Conservation (phyloP, 495 filamentous ascomycete genomes). For the Arthonia radiata region DNA sequence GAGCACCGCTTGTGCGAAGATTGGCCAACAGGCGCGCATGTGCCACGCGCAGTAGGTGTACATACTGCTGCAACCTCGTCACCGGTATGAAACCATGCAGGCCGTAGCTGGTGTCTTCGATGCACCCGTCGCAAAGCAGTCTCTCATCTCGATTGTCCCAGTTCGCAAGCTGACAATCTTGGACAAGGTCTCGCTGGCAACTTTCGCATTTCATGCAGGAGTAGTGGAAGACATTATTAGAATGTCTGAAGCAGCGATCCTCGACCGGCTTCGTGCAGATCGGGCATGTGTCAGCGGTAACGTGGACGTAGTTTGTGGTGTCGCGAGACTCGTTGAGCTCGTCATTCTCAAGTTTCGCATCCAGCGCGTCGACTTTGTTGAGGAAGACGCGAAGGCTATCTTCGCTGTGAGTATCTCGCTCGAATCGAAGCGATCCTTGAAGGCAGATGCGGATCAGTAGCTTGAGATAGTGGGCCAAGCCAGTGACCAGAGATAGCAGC, state of each 20-base stretch:
- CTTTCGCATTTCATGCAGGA: constrained; percentile 51
- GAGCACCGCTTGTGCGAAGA: constrained; percentile 51
- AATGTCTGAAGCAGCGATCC: constrained; percentile 58
- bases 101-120: no score
- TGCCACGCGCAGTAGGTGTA: constrained; percentile 77
- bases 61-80: constrained; percentile 73
- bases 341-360: constrained; percentile 13
- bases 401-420: constrained; percentile 49
- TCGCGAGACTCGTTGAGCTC: constrained; percentile 48
- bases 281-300: constrained; percentile 51
- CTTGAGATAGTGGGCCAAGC: constrained; percentile 93
- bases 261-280: constrained; percentile 72
- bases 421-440: constrained; percentile 75
- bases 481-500: constrained; percentile 79
- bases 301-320: constrained; percentile 32
- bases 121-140: constrained; percentile 37
- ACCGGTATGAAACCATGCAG: constrained; percentile 41
- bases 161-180: constrained; percentile 33
- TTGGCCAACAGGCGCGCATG: constrained; percentile 75
- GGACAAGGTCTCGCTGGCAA: constrained; percentile 48
- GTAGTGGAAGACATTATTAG: constrained; percentile 59
- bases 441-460: constrained; percentile 91
- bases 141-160: constrained; percentile 39
- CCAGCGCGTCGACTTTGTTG: constrained; percentile 33
- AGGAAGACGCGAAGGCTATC: constrained; percentile 64